Percentiles rank a stretch among this genome's conserved stretches.
Evolutionary conservation across 257 asterid species (phyloP).

Genomic region (Lavandula angustifolia): DNA sequence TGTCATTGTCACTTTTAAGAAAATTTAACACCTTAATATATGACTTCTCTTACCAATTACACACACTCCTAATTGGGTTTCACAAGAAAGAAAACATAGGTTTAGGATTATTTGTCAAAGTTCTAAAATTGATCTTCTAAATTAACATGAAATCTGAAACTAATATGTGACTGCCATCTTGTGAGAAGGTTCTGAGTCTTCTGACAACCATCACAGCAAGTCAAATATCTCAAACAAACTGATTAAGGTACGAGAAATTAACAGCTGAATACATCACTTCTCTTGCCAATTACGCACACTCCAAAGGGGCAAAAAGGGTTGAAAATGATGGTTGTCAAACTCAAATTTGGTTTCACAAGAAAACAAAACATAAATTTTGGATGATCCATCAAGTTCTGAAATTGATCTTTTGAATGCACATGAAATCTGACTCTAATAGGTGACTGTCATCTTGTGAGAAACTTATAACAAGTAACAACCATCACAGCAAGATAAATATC

Average conservation of each 20-base stretch:
- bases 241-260: no score
- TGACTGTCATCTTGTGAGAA: neutral
- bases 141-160: constrained; percentile 8
- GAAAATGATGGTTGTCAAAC: neutral
- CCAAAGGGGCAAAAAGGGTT: neutral
- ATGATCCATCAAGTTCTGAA: neutral
- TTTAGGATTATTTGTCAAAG: neutral
- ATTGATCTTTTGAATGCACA: neutral
- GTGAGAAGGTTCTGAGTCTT: neutral
- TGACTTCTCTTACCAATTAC: neutral
- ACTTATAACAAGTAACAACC: neutral
- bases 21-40: no score
- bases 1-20: neutral
- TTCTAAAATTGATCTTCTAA: neutral
- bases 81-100: neutral
- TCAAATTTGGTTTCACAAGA: neutral
- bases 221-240: neutral
- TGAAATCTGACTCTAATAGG: neutral
- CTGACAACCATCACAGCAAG: neutral
- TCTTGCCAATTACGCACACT: neutral
- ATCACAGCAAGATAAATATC: neutral
- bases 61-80: neutral
- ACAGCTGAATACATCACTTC: neutral
- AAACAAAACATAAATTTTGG: neutral
- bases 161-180: constrained; percentile 3